Base-by-base conservation (phyloP, 257 asterid species). In the Parsonsia alboflavescens region DNA sequence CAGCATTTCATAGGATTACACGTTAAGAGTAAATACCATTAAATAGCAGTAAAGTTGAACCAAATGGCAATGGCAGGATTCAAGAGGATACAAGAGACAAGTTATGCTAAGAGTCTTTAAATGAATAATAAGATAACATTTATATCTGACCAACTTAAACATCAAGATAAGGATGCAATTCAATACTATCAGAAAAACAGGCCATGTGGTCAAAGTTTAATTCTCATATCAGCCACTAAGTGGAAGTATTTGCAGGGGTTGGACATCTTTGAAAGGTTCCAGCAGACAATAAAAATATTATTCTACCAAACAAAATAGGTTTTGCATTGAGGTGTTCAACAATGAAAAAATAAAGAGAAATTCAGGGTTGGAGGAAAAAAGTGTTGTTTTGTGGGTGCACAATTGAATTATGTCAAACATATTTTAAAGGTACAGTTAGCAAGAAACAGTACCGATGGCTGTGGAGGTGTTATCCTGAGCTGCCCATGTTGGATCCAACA, bases 391-490 rank as follows among this genome's bases (percentile, higher is more conserved):
- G n/a, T 26, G 21, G 41, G 70, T 7, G 50, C 50, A 64, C 28
- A 65, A 17, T 4, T 42, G 30, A 65, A 8, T 17, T 4, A 12
- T 46, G 22, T 49, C 30, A 59, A 28, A 13, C 44, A 70, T 54
- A 42, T 46, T 65, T 30, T 13, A 42, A 53, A 28, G 70, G 46
- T 54, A n/a, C n/a, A n/a, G n/a, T n/a, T 70, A 72, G 57, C n/a
- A 26, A 59, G 69, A 75, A 71, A 70, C 65, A 85, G 49, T 92
- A 94, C 99, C 99, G 67, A 95, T 85, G 75, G 98, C 93, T 71
- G 99, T 95, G 68, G 99, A 95, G 80, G 99, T 95, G 79, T 92
- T 92, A 82, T 95, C 99, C 87, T 92, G 97, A 48, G 98, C 96
- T 80, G 98, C 99, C 97, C 96, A 92, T 49, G 98, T 88, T 65